phyloP scores from a whole-genome alignment of 345 rosid species.

The Laguncularia racemosa region DNA sequence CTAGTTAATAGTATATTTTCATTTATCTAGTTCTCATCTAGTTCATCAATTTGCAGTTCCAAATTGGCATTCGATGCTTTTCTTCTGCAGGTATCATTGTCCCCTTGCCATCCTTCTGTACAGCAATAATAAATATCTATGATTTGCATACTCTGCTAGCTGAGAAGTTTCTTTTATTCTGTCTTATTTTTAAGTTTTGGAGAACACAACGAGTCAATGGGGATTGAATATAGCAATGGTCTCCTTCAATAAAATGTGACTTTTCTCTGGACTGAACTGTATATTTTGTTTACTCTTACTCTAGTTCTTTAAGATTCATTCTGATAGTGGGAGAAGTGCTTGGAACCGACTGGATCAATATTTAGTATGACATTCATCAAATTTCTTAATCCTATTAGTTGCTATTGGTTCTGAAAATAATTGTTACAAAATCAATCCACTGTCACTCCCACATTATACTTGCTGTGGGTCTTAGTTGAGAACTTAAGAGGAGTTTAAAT shows the following conservation, averaged over 20 bases:
- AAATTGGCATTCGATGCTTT: conserved; percentile 50
- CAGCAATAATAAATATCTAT: not conserved
- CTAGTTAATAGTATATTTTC: not conserved
- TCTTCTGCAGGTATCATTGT: conserved; percentile 67
- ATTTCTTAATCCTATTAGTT: not conserved
- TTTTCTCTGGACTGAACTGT: not conserved
- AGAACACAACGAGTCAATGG: no score
- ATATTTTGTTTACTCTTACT: not conserved
- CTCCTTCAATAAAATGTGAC: not conserved
- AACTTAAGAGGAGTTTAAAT: no score
- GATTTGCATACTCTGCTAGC: not conserved
- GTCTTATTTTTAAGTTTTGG: no score
- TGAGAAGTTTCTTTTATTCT: conserved; percentile 2
- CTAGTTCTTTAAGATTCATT: not conserved
- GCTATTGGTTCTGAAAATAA: not conserved
- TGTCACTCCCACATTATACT: no score
- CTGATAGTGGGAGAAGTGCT: not conserved
- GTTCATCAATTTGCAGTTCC: conserved; percentile 41
- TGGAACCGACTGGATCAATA: not conserved
- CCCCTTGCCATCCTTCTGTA: conserved; percentile 1
- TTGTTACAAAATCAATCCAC: no score
- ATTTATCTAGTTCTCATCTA: conserved; percentile 12
- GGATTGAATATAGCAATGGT: no score
- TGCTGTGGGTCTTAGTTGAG: no score
- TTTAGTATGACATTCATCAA: not conserved